Evolutionary conservation across 2,329 filamentous ascomycete species (phyloP).

Genomic region (Blastomyces gilchristii): DNA sequence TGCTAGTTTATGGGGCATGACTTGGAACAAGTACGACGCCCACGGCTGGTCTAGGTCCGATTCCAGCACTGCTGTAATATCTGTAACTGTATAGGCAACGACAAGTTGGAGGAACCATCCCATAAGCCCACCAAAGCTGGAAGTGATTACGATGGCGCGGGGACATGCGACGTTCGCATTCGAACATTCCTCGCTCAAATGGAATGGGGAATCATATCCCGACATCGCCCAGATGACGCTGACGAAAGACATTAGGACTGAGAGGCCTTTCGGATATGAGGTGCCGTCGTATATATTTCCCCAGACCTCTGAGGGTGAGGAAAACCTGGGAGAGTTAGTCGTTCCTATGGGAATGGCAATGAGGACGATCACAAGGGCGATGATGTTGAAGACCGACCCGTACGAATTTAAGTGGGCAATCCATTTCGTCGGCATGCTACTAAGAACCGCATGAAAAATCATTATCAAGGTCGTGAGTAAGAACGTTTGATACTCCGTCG

Average conservation of each 20-base stretch:
- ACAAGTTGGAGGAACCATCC: constrained; percentile 67
- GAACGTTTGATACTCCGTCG: constrained; percentile 57
- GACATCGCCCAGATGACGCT: constrained; percentile 60
- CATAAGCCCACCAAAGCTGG: constrained; percentile 53
- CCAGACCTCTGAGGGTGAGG: constrained; percentile 51
- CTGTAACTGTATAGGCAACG: constrained; percentile 60
- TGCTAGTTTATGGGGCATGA: constrained; percentile 50
- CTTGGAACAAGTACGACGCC: constrained; percentile 58
- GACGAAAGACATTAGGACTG: constrained; percentile 61
- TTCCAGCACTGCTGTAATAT: constrained; percentile 49
- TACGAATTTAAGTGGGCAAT: constrained; percentile 60
- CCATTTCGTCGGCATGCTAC: constrained; percentile 60
- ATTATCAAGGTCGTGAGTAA: constrained; percentile 58
- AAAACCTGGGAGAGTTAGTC: constrained; percentile 49
- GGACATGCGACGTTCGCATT: constrained; percentile 62
- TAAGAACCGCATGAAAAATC: constrained; percentile 57
- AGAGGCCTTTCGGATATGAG: constrained; percentile 56
- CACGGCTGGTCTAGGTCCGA: constrained; percentile 59
- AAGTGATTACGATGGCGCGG: constrained; percentile 61
- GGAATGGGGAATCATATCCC: constrained; percentile 60
- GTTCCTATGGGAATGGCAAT: constrained; percentile 57
- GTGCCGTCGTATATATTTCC: constrained; percentile 56
- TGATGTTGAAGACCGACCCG: constrained; percentile 60
- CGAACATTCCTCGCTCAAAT: constrained; percentile 64
- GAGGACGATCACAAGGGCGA: constrained; percentile 55